Evolutionary conservation across 495 filamentous ascomycete genomes (phyloP).

Genomic region (Tuber magnatum): DNA sequence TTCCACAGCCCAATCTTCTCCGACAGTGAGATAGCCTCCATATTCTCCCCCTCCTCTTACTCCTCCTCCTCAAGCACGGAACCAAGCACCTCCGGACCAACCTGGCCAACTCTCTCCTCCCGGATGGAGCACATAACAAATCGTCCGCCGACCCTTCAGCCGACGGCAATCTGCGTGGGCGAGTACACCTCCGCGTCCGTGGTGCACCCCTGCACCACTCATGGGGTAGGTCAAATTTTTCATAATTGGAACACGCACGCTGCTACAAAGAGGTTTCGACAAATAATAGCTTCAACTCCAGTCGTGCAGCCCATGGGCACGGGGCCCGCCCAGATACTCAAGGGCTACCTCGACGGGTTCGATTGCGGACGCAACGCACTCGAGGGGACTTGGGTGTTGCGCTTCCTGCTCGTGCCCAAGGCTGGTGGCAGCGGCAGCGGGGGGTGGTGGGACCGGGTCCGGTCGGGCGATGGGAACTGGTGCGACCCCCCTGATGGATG

Average conservation of each 20-base stretch:
- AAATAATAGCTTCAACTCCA: slow-evolving; percentile 32
- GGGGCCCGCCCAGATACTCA: slow-evolving; percentile 30
- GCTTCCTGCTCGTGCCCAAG: slow-evolving; percentile 27
- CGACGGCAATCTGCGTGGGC: slow-evolving; percentile 28
- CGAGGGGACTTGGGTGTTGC: slow-evolving; percentile 30
- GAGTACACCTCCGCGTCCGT: slow-evolving; percentile 33
- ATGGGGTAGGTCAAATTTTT: slow-evolving; percentile 30
- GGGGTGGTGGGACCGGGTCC: slow-evolving; percentile 21
- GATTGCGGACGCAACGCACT: slow-evolving; percentile 19
- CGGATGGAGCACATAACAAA: slow-evolving; percentile 35
- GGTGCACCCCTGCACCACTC: slow-evolving; percentile 20
- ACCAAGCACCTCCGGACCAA: slow-evolving; percentile 4
- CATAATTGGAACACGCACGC: slow-evolving; percentile 24
- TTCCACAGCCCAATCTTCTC: slow-evolving; percentile 32
- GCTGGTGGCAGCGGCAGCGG: not conserved
- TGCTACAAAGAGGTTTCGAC: slow-evolving; percentile 26
- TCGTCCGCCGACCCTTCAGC: slow-evolving; percentile 26
- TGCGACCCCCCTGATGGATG: slow-evolving; percentile 21
- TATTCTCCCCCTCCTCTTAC: slow-evolving; percentile 28
- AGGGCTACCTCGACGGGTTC: slow-evolving; percentile 31
- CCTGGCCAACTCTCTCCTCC: slow-evolving; percentile 25
- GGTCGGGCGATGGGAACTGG: slow-evolving; percentile 13
- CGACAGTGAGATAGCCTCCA: slow-evolving; percentile 24
- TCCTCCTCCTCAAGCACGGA: slow-evolving; percentile 23
- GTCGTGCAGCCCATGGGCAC: slow-evolving; percentile 31